A percentile compares a stretch with the other conserved stretches of the same genome.
Conservation (phyloP, 805 yeast species). For the Saturnispora zaruensis region DNA sequence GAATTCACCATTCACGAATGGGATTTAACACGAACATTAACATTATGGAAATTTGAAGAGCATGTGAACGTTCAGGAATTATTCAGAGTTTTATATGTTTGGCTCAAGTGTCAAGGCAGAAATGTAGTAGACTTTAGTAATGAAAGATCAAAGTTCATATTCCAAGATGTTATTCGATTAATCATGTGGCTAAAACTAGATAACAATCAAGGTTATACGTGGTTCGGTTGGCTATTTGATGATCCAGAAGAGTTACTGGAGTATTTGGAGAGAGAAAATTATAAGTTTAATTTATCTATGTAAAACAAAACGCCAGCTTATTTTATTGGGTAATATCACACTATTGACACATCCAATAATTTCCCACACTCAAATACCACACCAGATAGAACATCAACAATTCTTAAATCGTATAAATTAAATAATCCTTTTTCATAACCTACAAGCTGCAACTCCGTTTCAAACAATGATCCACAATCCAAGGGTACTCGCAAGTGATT, state of each 20-base stretch:
- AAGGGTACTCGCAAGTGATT: conserved; percentile 56
- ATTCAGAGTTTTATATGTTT: conserved; percentile 20
- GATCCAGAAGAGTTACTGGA: conserved; percentile 21
- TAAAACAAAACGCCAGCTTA: background rate
- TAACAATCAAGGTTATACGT: conserved; percentile 16
- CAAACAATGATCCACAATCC: conserved; percentile 55
- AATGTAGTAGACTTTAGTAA: conserved; percentile 8
- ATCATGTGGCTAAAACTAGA: conserved; percentile 21
- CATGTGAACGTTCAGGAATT: background rate
- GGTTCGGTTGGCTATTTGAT: conserved; percentile 25
- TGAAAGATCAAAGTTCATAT: conserved; percentile 14
- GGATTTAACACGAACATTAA: conserved; percentile 12
- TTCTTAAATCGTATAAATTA: conserved; percentile 53
- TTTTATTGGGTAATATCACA: conserved; percentile 12
- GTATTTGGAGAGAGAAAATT: conserved; percentile 13
- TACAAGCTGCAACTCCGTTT: conserved; percentile 50
- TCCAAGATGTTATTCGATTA: conserved; percentile 16
- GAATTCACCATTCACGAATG: conserved; percentile 9
- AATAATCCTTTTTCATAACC: conserved; percentile 61
- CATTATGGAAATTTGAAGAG: conserved; percentile 11
- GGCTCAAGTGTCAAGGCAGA: conserved; percentile 22
- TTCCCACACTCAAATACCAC: conserved; percentile 66
- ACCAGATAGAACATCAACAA: conserved; percentile 55
- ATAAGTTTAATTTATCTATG: conserved; percentile 5
- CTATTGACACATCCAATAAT: conserved; percentile 59